Base-by-base conservation (phyloP, 2,329 filamentous ascomycete species). In the Bipolaris sorokiniana region DNA sequence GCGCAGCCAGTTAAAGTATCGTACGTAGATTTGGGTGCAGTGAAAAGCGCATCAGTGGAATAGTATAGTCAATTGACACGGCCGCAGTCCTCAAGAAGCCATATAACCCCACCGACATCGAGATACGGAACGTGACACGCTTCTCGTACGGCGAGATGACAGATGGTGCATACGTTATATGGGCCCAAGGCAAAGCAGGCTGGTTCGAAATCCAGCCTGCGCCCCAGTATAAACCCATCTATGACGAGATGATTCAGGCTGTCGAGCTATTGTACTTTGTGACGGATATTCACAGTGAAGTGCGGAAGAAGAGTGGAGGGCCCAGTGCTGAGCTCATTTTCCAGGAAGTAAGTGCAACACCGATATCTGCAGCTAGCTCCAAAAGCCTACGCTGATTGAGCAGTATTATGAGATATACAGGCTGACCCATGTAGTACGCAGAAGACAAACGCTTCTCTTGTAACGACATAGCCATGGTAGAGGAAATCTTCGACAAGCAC, bases 171-270 rank as follows among this genome's bases (percentile, higher is more conserved):
- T 80, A 84, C 3, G 79, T 84, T n/a, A 78, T 90, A 28, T 92
- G 89, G 89, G 86, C 88, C 1, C 79, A 82, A 28, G 87, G 87
- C 36, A 73, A 79, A 51, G 83, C 86, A 11, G 89, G 88, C 42
- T 91, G 88, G 88, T 91, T 86, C 69, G 84, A 88, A 67, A 82
- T 92, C 40, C 79, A 79, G 31, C 88, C 90, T 1, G 78, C 83
- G n/a, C 68, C 78, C 9, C 72, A 76, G 2, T 92, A 90, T 71
- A 76, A 77, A 48, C 65, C 75, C 5, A 84, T 85, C 26, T 88
- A 84, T 72, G 75, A 82, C 28, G 79, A 82, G 46, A 89, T 90
- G 81, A 80, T 83, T 49, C 82, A 89, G 69, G 88, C 86, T 1
- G 83, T 90, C 11, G 79, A 81, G 7, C 76, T 90, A 18, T 84